Evolutionary conservation across 768 basidiomycete genomes (phyloP).

Genomic region (Suillus plorans): DNA sequence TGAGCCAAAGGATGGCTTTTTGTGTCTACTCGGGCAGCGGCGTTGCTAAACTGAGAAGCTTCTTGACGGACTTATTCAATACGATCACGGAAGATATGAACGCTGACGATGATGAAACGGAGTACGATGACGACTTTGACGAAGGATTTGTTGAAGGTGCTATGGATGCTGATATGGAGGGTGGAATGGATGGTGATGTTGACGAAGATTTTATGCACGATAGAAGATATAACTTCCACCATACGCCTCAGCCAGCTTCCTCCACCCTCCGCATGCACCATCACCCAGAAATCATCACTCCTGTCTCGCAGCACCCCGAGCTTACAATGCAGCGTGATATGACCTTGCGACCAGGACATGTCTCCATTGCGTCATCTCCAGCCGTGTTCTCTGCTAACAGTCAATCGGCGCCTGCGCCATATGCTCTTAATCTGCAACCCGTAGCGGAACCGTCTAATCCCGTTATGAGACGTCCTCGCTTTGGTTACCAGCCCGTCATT

Average conservation of each 20-base stretch:
- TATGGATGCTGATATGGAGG: slow-evolving; percentile 33
- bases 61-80: slow-evolving; percentile 73
- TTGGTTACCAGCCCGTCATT: slow-evolving; percentile 55
- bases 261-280: slow-evolving; percentile 6
- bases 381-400: background rate
- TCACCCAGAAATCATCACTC: slow-evolving; percentile 13
- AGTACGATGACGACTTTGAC: slow-evolving; percentile 53
- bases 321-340: slow-evolving; percentile 30
- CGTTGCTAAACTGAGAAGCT: slow-evolving; percentile 77
- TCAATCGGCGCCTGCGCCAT: slow-evolving; percentile 7
- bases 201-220: slow-evolving; percentile 44
- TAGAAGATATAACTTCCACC: slow-evolving; percentile 28
- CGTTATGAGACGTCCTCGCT: slow-evolving; percentile 40
- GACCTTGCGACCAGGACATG: slow-evolving; percentile 24
- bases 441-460: slow-evolving; percentile 38
- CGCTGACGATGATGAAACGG: slow-evolving; percentile 63
- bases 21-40: slow-evolving; percentile 97
- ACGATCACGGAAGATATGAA: slow-evolving; percentile 70
- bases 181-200: slow-evolving; percentile 42
- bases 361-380: slow-evolving; percentile 9
- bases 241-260: slow-evolving; percentile 2
- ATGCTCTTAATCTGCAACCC: slow-evolving; percentile 32
- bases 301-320: slow-evolving; percentile 21
- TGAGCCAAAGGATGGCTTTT: slow-evolving; percentile 84
- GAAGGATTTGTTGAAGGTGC: slow-evolving; percentile 33